Percentiles rank a stretch among this genome's conserved stretches.
phyloP scores from a whole-genome alignment of 2,329 filamentous ascomycete species.

The Diplodia intermedia region DNA sequence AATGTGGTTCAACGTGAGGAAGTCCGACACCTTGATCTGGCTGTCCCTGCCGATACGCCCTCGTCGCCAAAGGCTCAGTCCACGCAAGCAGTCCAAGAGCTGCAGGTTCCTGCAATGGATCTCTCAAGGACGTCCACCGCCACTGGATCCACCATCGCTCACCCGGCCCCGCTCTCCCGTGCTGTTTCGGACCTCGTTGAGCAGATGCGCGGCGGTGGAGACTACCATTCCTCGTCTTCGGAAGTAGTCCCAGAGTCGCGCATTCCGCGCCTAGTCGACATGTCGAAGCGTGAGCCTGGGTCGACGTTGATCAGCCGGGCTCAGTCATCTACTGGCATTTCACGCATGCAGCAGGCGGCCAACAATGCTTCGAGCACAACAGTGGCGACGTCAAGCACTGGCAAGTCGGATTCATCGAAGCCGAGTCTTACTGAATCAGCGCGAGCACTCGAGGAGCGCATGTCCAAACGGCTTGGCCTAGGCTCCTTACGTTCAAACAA shows the following conservation, averaged over 20 bases:
- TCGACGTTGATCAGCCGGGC: conserved; percentile 41
- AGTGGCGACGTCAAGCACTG: conserved; percentile 36
- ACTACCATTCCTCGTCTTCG: conserved; percentile 8
- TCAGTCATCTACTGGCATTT: conserved; percentile 41
- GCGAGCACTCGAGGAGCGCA: conserved; percentile 70
- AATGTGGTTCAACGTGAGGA: conserved; percentile 58
- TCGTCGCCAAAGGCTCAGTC: conserved; percentile 24
- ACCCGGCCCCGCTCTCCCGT: conserved; percentile 21
- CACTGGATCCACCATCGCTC: neutral
- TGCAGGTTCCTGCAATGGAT: conserved; percentile 14
- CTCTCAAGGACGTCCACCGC: conserved; percentile 21
- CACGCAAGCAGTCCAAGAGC: conserved; percentile 14
- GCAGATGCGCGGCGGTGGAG: conserved; percentile 21
- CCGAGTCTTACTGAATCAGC: conserved; percentile 45
- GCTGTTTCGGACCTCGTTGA: conserved; percentile 29
- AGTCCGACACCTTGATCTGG: conserved; percentile 68
- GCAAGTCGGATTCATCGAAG: conserved; percentile 38
- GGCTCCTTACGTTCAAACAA: conserved; percentile 67
- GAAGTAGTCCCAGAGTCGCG: conserved; percentile 41
- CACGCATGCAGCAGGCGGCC: conserved; percentile 15
- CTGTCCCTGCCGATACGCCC: conserved; percentile 54
- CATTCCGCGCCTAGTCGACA: conserved; percentile 49
- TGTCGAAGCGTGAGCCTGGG: conserved; percentile 42
- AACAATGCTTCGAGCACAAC: conserved; percentile 35
- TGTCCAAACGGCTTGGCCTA: conserved; percentile 75